Conservation (phyloP, 2,329 filamentous ascomycete species). For the Cordyceps farinosa region DNA sequence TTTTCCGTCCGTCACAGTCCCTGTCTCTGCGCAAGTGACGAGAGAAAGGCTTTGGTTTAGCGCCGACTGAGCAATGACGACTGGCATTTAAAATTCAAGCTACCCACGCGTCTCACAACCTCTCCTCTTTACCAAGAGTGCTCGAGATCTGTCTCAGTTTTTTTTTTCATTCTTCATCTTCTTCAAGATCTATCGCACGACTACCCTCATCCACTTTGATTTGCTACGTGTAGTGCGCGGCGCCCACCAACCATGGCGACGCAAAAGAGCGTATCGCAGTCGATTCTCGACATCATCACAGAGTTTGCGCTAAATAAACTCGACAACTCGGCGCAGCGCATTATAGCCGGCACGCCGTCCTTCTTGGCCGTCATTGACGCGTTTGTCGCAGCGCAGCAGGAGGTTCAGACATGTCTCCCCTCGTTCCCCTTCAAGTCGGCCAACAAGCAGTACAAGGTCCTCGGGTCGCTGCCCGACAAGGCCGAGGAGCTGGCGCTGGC, state of each 20-base stretch:
- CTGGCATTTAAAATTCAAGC: too few species aligned
- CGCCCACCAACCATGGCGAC: background rate
- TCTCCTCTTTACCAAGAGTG: too few species aligned
- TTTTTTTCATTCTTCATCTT: background rate
- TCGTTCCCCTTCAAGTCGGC: conserved; percentile 34
- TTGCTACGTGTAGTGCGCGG: background rate
- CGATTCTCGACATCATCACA: conserved; percentile 26
- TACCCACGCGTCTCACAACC: too few species aligned
- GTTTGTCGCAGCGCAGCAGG: conserved; percentile 23
- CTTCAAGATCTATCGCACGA: too few species aligned
- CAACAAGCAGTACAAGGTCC: conserved; percentile 32
- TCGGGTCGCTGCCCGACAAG: conserved; percentile 30
- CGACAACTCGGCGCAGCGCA: conserved; percentile 21
- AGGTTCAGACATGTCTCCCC: conserved; percentile 27
- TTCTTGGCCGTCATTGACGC: conserved; percentile 25
- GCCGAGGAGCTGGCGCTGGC: conserved; percentile 30
- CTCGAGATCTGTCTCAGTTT: too few species aligned
- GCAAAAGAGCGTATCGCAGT: conserved; percentile 8
- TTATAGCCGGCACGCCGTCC: conserved; percentile 21
- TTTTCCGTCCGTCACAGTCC: too few species aligned
- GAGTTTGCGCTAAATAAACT: conserved; percentile 29
- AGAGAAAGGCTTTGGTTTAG: too few species aligned
- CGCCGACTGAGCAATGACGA: too few species aligned
- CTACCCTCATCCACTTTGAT: background rate
- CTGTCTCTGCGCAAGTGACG: too few species aligned